Evolutionary conservation across 768 basidiomycete genomes (phyloP).

Genomic region (Austroboletus eburneus): DNA sequence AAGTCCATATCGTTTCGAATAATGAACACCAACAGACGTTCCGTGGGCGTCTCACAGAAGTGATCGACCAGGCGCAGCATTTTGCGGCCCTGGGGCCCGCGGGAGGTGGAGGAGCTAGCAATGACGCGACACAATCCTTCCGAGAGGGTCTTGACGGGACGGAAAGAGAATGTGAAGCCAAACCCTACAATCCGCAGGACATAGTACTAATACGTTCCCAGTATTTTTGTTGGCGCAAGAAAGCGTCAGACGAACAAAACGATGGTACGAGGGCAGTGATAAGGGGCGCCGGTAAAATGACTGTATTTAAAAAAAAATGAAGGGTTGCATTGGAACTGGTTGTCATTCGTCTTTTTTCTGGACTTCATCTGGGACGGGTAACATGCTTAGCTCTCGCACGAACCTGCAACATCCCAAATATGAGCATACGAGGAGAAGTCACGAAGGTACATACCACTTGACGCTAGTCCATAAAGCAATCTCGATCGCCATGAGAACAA

Average conservation of each 20-base stretch:
- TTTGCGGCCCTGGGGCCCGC: constrained; percentile 68
- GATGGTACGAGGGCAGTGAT: constrained; percentile 80
- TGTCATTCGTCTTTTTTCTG: constrained; percentile 27
- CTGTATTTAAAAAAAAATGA: neutral
- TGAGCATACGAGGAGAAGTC: neutral
- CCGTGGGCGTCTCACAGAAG: constrained; percentile 68
- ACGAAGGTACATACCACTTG: constrained; percentile 65
- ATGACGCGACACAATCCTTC: constrained; percentile 68
- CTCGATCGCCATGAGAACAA: constrained; percentile 62
- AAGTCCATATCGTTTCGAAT: neutral
- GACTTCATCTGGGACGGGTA: constrained; percentile 19
- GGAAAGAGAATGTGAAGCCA: constrained; percentile 80
- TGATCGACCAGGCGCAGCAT: constrained; percentile 85
- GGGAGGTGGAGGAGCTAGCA: constrained; percentile 48
- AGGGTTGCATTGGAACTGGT: neutral
- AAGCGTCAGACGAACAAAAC: constrained; percentile 69
- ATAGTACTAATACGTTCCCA: constrained; percentile 29
- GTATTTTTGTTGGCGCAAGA: constrained; percentile 87
- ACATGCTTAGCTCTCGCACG: constrained; percentile 54
- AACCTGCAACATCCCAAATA: constrained; percentile 45
- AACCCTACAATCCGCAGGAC: neutral
- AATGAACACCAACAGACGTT: constrained; percentile 53
- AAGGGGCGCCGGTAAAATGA: constrained; percentile 42
- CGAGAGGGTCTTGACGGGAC: constrained; percentile 91
- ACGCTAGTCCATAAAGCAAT: constrained; percentile 71